Evolutionary conservation across 306 rosid genomes (phyloP).

Genomic region (Pyrus bretschneideri): DNA sequence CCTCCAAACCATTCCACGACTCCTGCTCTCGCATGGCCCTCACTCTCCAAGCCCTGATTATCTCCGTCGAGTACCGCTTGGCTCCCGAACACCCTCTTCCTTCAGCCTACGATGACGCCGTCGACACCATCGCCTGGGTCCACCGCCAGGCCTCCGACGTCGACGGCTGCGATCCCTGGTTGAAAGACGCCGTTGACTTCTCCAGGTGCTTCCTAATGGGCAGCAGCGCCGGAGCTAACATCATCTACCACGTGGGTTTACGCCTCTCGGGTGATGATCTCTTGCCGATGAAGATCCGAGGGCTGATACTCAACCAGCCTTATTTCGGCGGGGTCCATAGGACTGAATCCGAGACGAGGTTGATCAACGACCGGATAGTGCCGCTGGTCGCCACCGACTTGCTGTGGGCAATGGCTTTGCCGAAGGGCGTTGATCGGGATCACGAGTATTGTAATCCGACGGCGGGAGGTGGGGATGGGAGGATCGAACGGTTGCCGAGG

Average conservation of each 20-base stretch:
- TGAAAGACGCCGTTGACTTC: slow-evolving; percentile 41
- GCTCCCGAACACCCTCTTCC: slow-evolving; percentile 86
- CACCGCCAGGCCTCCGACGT: slow-evolving; percentile 21
- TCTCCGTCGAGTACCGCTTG: slow-evolving; percentile 72
- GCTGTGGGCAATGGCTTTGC: slow-evolving; percentile 55
- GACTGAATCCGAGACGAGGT: slow-evolving; percentile 42
- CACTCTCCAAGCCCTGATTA: slow-evolving; percentile 21
- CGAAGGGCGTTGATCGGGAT: slow-evolving; percentile 49
- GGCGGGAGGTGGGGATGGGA: slow-evolving; percentile 1
- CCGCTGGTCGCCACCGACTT: slow-evolving; percentile 53
- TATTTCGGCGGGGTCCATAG: slow-evolving; percentile 52
- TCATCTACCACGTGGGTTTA: slow-evolving; percentile 50
- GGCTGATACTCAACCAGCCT: slow-evolving; percentile 39
- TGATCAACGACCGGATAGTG: slow-evolving; percentile 29
- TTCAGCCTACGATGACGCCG: slow-evolving; percentile 71
- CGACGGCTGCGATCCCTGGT: slow-evolving; percentile 45
- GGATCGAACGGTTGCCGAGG: slow-evolving; percentile 50
- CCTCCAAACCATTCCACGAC: slow-evolving; percentile 43
- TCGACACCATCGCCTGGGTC: slow-evolving; percentile 45
- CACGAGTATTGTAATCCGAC: slow-evolving; percentile 62
- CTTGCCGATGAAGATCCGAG: slow-evolving; percentile 34
- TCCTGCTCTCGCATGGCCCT: slow-evolving; percentile 28
- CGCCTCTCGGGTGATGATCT: slow-evolving; percentile 37
- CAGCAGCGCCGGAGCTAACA: slow-evolving; percentile 56
- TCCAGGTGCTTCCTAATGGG: slow-evolving; percentile 48